A percentile compares a stretch with the other conserved stretches of the same genome.
Evolutionary conservation across 805 yeast species (phyloP).

Genomic region (Nakazawaea anatomiae): DNA sequence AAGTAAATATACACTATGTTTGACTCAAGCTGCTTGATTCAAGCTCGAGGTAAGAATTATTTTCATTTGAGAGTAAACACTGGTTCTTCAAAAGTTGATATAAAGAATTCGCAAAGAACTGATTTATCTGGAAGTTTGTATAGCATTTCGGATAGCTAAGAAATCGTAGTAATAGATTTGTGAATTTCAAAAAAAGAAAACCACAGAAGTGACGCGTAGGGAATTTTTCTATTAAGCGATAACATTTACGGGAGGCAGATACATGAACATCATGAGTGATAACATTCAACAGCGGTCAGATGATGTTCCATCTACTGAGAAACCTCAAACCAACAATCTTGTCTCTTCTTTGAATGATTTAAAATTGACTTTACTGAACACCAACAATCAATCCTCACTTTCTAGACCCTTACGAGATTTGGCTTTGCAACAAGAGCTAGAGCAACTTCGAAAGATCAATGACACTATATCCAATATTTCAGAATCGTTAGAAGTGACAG

Average conservation of each 20-base stretch:
- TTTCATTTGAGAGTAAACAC: too few species aligned
- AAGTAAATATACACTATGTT: too few species aligned
- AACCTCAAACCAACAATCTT: slow-evolving; percentile 5
- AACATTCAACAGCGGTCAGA: not conserved
- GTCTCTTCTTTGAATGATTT: slow-evolving; percentile 1
- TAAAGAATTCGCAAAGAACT: too few species aligned
- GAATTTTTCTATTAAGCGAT: too few species aligned
- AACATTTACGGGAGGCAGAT: not conserved
- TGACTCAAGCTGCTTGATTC: too few species aligned
- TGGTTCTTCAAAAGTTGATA: too few species aligned
- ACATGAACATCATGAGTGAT: not conserved
- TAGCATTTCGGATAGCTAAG: too few species aligned
- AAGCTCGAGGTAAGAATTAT: too few species aligned
- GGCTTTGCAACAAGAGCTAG: slow-evolving; percentile 21
- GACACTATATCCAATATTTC: slow-evolving; percentile 25
- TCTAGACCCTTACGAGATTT: slow-evolving; percentile 2
- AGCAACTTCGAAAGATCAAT: slow-evolving; percentile 28
- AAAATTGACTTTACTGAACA: slow-evolving; percentile 1
- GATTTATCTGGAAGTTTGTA: too few species aligned
- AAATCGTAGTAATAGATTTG: too few species aligned
- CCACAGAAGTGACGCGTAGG: too few species aligned
- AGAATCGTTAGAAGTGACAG: slow-evolving; percentile 23
- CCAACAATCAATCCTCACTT: not conserved
- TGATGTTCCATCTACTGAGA: not conserved
- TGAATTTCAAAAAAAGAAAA: too few species aligned